phyloP scores from a whole-genome alignment of 768 basidiomycete species.

The Scleroderma bovista region DNA sequence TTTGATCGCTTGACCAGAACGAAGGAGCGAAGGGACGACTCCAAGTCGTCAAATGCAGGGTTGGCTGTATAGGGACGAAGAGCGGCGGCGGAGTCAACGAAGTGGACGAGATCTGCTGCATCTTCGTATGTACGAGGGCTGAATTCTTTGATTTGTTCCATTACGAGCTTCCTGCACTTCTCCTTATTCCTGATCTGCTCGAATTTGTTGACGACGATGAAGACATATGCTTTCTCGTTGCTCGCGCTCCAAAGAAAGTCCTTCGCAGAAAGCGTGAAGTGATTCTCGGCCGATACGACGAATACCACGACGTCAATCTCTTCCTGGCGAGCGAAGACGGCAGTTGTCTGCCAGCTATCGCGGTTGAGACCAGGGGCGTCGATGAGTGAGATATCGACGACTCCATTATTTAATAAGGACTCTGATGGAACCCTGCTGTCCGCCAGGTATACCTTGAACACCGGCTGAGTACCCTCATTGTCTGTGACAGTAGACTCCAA shows the following conservation, averaged over 20 bases:
- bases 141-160: constrained; percentile 91
- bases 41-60: constrained; percentile 80
- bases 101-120: constrained; percentile 91
- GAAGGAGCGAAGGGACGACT: constrained; percentile 86
- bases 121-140: constrained; percentile 92
- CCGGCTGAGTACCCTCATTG: constrained; percentile 48
- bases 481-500: constrained; percentile 73
- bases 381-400: constrained; percentile 96
- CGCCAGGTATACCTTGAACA: constrained; percentile 85
- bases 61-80: constrained; percentile 61
- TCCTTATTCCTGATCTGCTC: constrained; percentile 95
- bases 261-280: constrained; percentile 92
- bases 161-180: constrained; percentile 78
- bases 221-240: constrained; percentile 96
- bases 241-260: constrained; percentile 92
- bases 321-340: constrained; percentile 90
- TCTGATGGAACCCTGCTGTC: constrained; percentile 74
- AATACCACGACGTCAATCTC: constrained; percentile 99
- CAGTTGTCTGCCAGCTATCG: constrained; percentile 91
- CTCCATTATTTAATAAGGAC: constrained; percentile 89
- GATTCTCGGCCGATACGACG: constrained; percentile 96
- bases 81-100: constrained; percentile 86
- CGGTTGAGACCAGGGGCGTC: constrained; percentile 97
- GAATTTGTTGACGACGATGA: constrained; percentile 98
- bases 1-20: constrained; percentile 94